phyloP scores from a whole-genome alignment of 192 early-diverging fungal species.

The Coemansia umbellata region DNA sequence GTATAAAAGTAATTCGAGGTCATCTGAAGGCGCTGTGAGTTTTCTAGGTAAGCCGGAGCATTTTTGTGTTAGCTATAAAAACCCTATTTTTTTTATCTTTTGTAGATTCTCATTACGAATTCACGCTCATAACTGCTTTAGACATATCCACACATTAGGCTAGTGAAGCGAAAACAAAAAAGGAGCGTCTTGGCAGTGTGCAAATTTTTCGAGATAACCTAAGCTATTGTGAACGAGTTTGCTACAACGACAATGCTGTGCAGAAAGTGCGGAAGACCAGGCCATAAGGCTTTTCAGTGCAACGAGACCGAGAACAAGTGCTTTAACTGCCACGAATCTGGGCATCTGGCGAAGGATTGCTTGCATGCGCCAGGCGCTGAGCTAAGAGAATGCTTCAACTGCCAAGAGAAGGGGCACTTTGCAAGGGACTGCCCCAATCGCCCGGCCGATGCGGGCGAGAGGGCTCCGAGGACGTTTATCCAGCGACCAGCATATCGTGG shows the following conservation, averaged over 20 bases:
- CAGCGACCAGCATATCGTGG: not conserved
- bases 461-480: not conserved
- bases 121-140: no score
- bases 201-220: no score
- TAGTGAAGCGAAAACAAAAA: no score
- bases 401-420: conserved; percentile 45
- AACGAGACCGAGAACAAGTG: conserved; percentile 21
- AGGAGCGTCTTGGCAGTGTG: no score
- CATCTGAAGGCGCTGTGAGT: no score
- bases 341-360: conserved; percentile 46
- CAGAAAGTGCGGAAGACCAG: conserved; percentile 41
- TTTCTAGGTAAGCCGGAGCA: no score
- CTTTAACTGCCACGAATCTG: conserved; percentile 52
- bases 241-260: conserved; percentile 33
- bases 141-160: no score
- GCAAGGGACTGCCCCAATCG: conserved; percentile 37
- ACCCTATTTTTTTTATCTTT: no score
- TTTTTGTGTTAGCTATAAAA: no score
- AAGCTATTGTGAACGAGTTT: not conserved
- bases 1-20: no score
- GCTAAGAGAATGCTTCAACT: conserved; percentile 53
- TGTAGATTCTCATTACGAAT: no score
- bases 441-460: conserved; percentile 8
- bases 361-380: conserved; percentile 25
- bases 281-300: conserved; percentile 26